A percentile compares a stretch with the other conserved stretches of the same genome.
Conservation (phyloP, 306 rosid species). For the Acacia crassicarpa region DNA sequence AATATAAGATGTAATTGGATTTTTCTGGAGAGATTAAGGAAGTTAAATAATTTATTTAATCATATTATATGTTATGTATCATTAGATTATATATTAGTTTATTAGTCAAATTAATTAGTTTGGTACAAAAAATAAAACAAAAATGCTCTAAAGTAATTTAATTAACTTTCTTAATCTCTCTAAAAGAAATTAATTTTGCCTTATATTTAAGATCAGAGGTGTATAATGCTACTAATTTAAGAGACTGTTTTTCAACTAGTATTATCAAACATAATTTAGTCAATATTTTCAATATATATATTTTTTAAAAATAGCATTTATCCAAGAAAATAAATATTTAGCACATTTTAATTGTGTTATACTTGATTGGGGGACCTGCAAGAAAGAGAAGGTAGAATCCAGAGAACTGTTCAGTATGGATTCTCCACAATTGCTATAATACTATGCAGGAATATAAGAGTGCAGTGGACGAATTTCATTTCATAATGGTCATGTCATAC, state of each 20-base stretch:
- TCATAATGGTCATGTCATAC: neutral
- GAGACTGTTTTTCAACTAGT: neutral
- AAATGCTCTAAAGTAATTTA: too few relatives aligned
- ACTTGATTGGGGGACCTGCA: neutral
- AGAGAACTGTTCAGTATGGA: neutral
- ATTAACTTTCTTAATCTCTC: too few relatives aligned
- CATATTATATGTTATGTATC: too few relatives aligned
- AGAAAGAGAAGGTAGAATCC: neutral
- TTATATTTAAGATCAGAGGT: too few relatives aligned
- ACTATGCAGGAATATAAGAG: neutral
- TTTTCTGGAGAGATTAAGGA: too few relatives aligned
- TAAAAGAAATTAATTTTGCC: too few relatives aligned
- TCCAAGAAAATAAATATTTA: neutral
- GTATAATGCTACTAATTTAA: neutral
- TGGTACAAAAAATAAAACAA: too few relatives aligned
- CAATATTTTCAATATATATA: too few relatives aligned
- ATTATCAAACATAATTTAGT: neutral
- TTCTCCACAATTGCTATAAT: neutral
- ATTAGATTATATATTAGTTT: too few relatives aligned
- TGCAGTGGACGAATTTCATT: neutral
- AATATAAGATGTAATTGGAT: too few relatives aligned
- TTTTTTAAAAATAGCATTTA: neutral
- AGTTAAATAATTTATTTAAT: too few relatives aligned
- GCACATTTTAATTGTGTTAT: neutral
- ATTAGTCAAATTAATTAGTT: too few relatives aligned